Conservation (phyloP, 257 asterid genomes). For the Scutellaria baicalensis region DNA sequence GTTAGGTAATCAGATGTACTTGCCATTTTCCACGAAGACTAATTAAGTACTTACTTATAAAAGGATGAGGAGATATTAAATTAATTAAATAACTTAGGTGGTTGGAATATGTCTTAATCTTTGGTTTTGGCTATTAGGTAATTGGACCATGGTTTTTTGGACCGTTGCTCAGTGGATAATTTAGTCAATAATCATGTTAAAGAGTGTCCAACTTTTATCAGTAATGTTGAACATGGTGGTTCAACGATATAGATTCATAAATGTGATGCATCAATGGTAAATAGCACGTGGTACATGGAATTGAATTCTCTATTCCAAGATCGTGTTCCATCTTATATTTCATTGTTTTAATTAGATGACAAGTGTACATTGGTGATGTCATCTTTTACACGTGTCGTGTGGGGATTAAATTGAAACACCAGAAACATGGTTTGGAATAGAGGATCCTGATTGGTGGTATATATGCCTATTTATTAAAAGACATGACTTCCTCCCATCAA, state of each 20-base stretch:
- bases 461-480: too few relatives aligned
- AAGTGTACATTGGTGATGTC: too few relatives aligned
- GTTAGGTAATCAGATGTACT: too few relatives aligned
- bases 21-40: too few relatives aligned
- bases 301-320: too few relatives aligned
- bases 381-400: too few relatives aligned
- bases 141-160: neutral
- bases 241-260: neutral
- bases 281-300: neutral
- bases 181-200: neutral
- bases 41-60: neutral
- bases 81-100: neutral
- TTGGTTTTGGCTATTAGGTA: neutral
- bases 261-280: neutral
- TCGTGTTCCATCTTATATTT: too few relatives aligned
- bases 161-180: neutral
- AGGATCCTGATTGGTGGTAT: too few relatives aligned
- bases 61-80: neutral
- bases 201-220: neutral
- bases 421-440: too few relatives aligned
- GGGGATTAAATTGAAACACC: too few relatives aligned
- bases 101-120: neutral
- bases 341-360: too few relatives aligned
- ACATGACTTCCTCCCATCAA: too few relatives aligned
- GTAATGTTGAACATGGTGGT: conserved; percentile 1